Evolutionary conservation across 2,329 filamentous ascomycete species (phyloP).

Genomic region (Diaporthe australafricana): DNA sequence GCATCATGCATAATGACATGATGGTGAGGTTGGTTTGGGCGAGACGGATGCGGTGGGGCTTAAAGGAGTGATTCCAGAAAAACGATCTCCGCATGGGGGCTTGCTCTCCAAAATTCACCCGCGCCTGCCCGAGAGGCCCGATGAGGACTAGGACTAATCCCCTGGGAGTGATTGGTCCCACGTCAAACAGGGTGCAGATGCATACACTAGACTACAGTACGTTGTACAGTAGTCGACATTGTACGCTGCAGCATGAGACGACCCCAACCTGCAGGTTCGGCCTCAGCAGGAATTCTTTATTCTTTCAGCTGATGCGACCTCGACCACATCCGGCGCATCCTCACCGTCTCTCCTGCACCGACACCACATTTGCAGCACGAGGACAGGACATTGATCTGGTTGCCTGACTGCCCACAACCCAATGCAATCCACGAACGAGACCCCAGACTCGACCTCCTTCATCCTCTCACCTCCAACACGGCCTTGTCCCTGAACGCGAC

Average conservation of each 20-base stretch:
- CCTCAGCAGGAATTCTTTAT: too few relatives aligned
- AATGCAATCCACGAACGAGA: neutral
- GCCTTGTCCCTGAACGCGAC: slow-evolving; percentile 13
- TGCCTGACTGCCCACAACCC: neutral
- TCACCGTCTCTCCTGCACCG: neutral
- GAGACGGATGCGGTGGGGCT: neutral
- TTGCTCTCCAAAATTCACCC: neutral
- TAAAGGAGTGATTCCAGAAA: neutral
- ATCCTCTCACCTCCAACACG: neutral
- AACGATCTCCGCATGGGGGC: neutral
- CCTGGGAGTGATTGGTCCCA: neutral
- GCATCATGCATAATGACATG: neutral
- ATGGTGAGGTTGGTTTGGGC: neutral
- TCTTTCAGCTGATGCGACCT: neutral
- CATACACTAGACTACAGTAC: too few relatives aligned
- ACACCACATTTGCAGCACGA: neutral
- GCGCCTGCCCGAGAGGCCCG: neutral
- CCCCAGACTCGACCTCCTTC: neutral
- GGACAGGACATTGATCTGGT: too few relatives aligned
- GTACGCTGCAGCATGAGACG: too few relatives aligned
- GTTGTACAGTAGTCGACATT: too few relatives aligned
- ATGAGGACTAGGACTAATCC: slow-evolving; percentile 3
- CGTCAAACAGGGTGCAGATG: too few relatives aligned
- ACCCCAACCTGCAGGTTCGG: neutral
- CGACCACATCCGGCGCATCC: neutral